Base-by-base conservation (phyloP, 306 rosid genomes). In the Ceratonia siliqua region DNA sequence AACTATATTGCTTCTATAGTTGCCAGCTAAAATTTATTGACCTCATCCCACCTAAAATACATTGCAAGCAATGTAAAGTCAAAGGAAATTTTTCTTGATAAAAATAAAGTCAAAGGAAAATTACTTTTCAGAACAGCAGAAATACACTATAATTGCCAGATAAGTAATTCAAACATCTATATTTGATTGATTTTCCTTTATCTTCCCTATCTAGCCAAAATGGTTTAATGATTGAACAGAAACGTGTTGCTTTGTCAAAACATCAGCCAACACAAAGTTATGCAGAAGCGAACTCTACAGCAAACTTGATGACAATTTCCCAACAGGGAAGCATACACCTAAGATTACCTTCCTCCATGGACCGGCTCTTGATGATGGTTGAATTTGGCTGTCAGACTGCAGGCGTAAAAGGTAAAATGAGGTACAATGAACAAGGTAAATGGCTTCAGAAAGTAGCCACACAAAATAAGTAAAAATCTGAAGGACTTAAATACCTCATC, bases 311-410 rank as follows among this genome's bases (percentile, higher is more conserved):
- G 35, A 35, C 0, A 28, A 62, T 63, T 54, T 61, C 20, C 0
- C 24, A 46, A 22, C 36, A 38, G 1, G 32, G 20, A 27, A 58
- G 49, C 7, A 61, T 70, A 78, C 9, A 52, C 63, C 11, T 56
- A 68, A 69, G 42, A 62, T 85, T 79, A 94, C 99, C 94, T 87
- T 94, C 74, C 97, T 94, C 99, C 99, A 94, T 11, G 97, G 99
- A 70, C 99, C 92, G 50, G 82, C 22, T 85, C 89, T 94, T 41
- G 96, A 73, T 22, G 97, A 84, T 49, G 87, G n/a, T 35, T 89
- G 83, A 77, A 63, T 27, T 68, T 87, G 88, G 50, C n/a, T 22
- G 49, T 92, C 93, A 36, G 89, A 59, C 97, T 94, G 83, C 83
- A 70, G 35, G 78, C 50, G 65, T 39, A 64, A 78, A 76, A 30